Percentiles rank a stretch among this genome's conserved stretches.
These are phyloP conservation scores for Coemansia pectinata DNA, from an alignment of 192 early-diverging fungal species.

Conservation along the genomic window DNA sequence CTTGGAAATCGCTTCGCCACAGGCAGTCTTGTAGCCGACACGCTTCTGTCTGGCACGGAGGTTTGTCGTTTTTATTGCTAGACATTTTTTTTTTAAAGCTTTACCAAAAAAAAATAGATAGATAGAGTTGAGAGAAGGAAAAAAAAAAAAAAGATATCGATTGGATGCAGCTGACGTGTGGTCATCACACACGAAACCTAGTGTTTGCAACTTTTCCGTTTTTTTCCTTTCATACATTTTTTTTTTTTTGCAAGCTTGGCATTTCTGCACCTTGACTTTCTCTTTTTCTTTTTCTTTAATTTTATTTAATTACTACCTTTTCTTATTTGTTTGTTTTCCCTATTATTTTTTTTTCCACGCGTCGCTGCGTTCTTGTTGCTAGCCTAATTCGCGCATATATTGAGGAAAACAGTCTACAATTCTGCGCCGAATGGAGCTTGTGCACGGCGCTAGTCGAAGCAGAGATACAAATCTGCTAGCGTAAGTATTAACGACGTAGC, in stretches of 20 bases:
- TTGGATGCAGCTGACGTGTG: not conserved
- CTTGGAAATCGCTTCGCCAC: conserved; percentile 49
- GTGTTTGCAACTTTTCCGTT: not conserved
- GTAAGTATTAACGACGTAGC: not conserved
- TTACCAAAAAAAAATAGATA: not conserved
- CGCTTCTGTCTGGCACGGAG: conserved; percentile 49
- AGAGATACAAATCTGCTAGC: not conserved
- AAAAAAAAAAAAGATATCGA: not conserved
- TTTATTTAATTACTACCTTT: not conserved
- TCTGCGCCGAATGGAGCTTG: conserved; percentile 27
- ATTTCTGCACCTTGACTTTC: not conserved
- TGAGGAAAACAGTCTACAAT: not conserved
- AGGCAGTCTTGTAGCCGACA: conserved; percentile 51
- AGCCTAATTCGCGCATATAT: not conserved
- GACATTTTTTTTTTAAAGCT: conserved; percentile 8
- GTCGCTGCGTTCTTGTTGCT: not conserved
- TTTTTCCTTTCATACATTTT: not conserved
- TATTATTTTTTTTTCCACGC: not conserved
- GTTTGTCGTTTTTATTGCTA: conserved; percentile 10
- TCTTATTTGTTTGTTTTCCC: conserved; percentile 1
- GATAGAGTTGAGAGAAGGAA: not conserved
- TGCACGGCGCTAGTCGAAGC: not conserved
- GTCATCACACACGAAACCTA: not conserved
- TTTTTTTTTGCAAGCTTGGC: not conserved
- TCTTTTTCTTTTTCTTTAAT: conserved; percentile 6